Evolutionary conservation across 2,329 filamentous ascomycete species (phyloP), one percentile per base, ranked within the genome.

Genomic region (Aureobasidium lini): DNA sequence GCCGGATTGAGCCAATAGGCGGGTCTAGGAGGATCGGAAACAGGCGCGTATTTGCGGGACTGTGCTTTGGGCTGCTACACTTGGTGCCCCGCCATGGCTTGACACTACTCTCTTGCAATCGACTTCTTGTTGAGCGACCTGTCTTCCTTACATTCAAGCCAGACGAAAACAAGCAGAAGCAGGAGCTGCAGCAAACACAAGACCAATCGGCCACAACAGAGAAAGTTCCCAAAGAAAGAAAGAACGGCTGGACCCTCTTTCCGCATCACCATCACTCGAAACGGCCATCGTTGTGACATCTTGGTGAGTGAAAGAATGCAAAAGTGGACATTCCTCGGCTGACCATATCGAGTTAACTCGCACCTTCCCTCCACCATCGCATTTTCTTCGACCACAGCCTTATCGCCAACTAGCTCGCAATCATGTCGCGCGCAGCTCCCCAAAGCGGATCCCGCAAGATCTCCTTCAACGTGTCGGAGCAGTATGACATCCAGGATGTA

Each of bases 401-500:
- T 40, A 7, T 16, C 40, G 7, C n/a, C 58, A 54, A 37, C 48
- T 29, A 50, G 48, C 44, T 18, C 16, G n/a, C 63, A 60, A 48
- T 31, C 43, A 67, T 67, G 65, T 66, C 66, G 43, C 64, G 66
- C 53, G 60, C 63, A 31, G 60, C 63, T 44, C 72, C 64, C 68
- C 70, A 63, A 68, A 79, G 76, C 71, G 81, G 82, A 65, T 86
- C 84, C 63, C 78, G 94, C 73, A 99, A 97, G 84, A 99, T 99
- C 74, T 97, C 92, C 60, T 99, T 99, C 86, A 99, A 99, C 72
- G 94, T 99, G 64, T 96, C 92, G 71, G 94, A 99, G 76, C 94
- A 99, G 76, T 99, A 99, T 73, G 94, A 99, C 72, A 99, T 99
- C 66, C 93, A 97, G 75, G 94, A 99, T 86, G 94, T 99, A 50